Percentiles rank a stretch among this genome's conserved stretches.
phyloP scores from a whole-genome alignment of 1,139 yeast genomes.

The Arxiozyma heterogenica region DNA sequence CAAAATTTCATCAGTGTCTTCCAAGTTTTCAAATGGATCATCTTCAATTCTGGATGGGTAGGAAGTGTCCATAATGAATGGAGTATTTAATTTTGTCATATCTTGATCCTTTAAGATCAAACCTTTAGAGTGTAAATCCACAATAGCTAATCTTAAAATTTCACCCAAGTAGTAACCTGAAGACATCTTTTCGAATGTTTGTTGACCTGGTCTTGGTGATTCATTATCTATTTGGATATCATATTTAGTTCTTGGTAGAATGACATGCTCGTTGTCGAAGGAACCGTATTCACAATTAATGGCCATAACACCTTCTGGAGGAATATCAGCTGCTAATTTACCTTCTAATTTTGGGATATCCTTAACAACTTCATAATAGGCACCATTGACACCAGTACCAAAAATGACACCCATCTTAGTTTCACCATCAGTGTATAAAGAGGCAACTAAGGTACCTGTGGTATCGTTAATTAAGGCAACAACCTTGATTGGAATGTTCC shows the following conservation, averaged over 20 bases:
- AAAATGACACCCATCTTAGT: conserved; percentile 92
- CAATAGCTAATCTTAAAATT: conserved; percentile 66
- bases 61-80: conserved; percentile 80
- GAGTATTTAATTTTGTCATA: conserved; percentile 45
- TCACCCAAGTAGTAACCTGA: conserved; percentile 96
- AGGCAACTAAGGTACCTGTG: conserved; percentile 93
- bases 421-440: conserved; percentile 80
- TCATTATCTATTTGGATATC: conserved; percentile 72
- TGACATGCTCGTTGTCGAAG: conserved; percentile 82
- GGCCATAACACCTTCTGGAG: conserved; percentile 68
- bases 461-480: conserved; percentile 95
- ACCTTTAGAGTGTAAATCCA: conserved; percentile 61
- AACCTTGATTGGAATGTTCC: conserved; percentile 68
- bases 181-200: conserved; percentile 93
- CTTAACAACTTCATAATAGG: conserved; percentile 72
- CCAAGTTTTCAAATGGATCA: conserved; percentile 80
- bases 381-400: conserved; percentile 98
- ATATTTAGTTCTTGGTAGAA: conserved; percentile 82
- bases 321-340: conserved; percentile 51
- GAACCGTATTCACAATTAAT: conserved; percentile 98
- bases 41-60: conserved; percentile 80
- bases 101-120: conserved; percentile 64
- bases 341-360: conserved; percentile 82
- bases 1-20: conserved; percentile 65
- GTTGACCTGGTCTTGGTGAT: conserved; percentile 96